phyloP scores from a whole-genome alignment of 208 protist species.

The Acanthamoeba lugdunensis region DNA sequence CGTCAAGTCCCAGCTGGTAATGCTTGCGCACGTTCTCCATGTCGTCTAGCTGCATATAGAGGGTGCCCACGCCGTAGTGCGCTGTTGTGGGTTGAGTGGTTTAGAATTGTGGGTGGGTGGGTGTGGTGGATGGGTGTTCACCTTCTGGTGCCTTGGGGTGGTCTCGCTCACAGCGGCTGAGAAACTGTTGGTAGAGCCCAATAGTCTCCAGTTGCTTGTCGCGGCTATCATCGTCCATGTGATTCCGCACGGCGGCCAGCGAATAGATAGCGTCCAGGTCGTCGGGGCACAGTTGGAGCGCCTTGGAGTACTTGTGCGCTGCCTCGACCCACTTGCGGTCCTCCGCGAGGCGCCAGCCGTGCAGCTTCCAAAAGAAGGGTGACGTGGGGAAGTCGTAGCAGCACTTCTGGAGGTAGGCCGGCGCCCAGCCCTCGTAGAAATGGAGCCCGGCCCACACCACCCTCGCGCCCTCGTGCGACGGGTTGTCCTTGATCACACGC shows the following conservation, averaged over 20 bases:
- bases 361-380: background rate
- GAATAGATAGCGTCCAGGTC: background rate
- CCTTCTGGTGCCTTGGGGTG: background rate
- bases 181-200: background rate
- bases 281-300: background rate
- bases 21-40: background rate
- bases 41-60: background rate
- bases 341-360: background rate
- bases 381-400: background rate
- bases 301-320: background rate
- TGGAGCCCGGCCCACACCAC: background rate
- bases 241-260: background rate
- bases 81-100: background rate
- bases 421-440: background rate
- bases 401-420: background rate
- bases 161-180: background rate
- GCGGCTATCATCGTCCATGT: background rate
- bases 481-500: background rate
- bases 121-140: background rate
- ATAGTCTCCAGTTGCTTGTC: background rate
- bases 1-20: background rate
- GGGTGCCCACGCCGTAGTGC: background rate
- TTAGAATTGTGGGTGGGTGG: too few species aligned
- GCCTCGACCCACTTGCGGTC: background rate
- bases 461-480: background rate